phyloP scores from a whole-genome alignment of 169 alveolate genomes.

The Plasmodium vinckei region DNA sequence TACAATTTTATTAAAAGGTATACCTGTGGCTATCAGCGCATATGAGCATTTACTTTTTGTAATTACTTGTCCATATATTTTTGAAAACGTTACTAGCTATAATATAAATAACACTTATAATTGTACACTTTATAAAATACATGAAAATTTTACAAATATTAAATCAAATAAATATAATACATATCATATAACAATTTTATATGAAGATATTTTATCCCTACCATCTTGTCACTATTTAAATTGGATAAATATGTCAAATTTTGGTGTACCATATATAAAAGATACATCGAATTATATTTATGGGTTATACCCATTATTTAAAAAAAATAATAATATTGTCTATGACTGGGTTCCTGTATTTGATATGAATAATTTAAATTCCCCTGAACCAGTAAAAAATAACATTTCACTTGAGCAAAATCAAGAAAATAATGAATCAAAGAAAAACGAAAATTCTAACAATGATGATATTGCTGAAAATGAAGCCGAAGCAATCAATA shows the following conservation, averaged over 20 bases:
- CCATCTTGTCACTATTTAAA: constrained; percentile 69
- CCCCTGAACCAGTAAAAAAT: neutral
- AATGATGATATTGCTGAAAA: neutral
- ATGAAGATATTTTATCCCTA: constrained; percentile 69
- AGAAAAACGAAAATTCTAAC: neutral
- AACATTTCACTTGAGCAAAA: neutral
- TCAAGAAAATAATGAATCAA: neutral
- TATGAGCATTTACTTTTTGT: constrained; percentile 71
- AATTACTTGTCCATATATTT: constrained; percentile 55
- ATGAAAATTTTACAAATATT: constrained; percentile 70
- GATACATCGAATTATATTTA: constrained; percentile 73
- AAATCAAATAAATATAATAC: constrained; percentile 69
- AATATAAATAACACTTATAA: constrained; percentile 67
- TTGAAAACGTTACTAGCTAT: constrained; percentile 46
- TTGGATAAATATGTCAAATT: constrained; percentile 74
- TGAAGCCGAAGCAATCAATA: neutral
- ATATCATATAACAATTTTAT: constrained; percentile 60
- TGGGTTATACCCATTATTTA: constrained; percentile 71
- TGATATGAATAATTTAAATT: constrained; percentile 41
- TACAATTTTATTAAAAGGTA: constrained; percentile 65
- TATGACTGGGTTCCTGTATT: constrained; percentile 77
- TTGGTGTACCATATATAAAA: constrained; percentile 69
- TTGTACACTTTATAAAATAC: constrained; percentile 67
- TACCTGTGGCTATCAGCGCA: constrained; percentile 76
- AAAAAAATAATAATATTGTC: constrained; percentile 43